Evolutionary conservation across 768 basidiomycete species (phyloP), one percentile per base, ranked within the genome.

Genomic region (Coprinopsis cinerea): DNA sequence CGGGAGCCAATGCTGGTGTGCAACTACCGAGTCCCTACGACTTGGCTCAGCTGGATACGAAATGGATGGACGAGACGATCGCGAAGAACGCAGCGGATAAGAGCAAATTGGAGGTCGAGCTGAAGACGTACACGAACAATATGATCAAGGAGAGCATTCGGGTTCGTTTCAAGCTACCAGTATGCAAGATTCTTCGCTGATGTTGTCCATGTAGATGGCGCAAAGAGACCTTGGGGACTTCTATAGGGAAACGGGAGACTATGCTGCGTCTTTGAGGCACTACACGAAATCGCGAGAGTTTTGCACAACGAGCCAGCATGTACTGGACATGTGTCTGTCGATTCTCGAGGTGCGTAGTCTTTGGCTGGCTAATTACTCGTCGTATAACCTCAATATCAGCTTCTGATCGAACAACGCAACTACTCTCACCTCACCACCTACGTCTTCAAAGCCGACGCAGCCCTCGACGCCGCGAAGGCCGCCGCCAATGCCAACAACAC

Each of bases 91-190:
- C 74, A 53, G 77, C 78, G n/a, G 91, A 94, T 61, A 74, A 73
- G 51, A 78, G 77, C n/a, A 90, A 86, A 64, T 70, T 96, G 51
- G 94, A 96, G 69, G 86, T 93, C 4, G 95, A 98, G 64, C 72
- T 97, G 61, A 94, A 92, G 78, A 90, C 87, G 10, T 97, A 97
- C 61, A 77, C 83, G 55, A 93, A 89, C 59, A 98, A 96, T 64
- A 86, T 97, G 84, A 96, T 98, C 74, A 98, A 96, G 68, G 95
- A 98, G 76, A 93, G 90, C 75, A 94, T 96, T 58, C 74, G 95
- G 59, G 92, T 95, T 63, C 61, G 77, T 71, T 18, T 37, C 41
- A 47, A 10, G 26, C 41, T 35, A 41, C 23, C 32, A 32, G 0
- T 15, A n/a, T 4, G 9, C 9, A 24, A 44, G 40, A 20, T 25